Evolutionary conservation across 2,329 filamentous ascomycete genomes (phyloP).

Genomic region (Hymenoscyphus albidus): DNA sequence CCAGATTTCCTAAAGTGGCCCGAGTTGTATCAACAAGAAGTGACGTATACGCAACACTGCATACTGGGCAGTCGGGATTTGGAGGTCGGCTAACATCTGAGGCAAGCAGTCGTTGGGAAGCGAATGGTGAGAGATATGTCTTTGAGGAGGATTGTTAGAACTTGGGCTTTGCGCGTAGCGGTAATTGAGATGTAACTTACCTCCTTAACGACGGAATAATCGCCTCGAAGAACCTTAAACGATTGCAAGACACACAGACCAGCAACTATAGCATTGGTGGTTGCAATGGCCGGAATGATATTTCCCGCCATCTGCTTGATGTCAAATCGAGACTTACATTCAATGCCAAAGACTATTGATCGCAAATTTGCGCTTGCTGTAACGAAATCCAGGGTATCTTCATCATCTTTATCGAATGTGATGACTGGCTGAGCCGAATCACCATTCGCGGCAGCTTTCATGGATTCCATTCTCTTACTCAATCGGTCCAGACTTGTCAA

Average conservation of each 20-base stretch:
- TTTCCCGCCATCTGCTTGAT: constrained; percentile 99
- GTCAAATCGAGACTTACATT: constrained; percentile 85
- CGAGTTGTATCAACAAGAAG: constrained; percentile 64
- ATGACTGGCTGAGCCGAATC: constrained; percentile 61
- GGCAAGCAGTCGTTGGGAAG: constrained; percentile 53
- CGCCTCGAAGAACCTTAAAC: constrained; percentile 79
- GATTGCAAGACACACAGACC: constrained; percentile 88
- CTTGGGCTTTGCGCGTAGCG: neutral
- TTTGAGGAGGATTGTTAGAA: constrained; percentile 29
- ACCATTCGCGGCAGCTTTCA: constrained; percentile 48
- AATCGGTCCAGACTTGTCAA: constrained; percentile 62
- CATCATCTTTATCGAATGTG: constrained; percentile 94
- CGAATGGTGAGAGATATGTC: constrained; percentile 75
- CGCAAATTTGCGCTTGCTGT: constrained; percentile 85
- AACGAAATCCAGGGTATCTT: constrained; percentile 93
- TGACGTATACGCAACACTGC: constrained; percentile 66
- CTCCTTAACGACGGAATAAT: constrained; percentile 71
- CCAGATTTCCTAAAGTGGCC: constrained; percentile 74
- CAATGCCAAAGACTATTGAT: constrained; percentile 84
- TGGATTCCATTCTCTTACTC: constrained; percentile 65
- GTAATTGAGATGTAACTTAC: constrained; percentile 39
- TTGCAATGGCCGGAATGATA: constrained; percentile 97
- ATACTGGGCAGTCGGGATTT: constrained; percentile 80
- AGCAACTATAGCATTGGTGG: constrained; percentile 94
- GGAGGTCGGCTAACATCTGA: constrained; percentile 57